Percentiles rank a stretch among this genome's conserved stretches.
These are phyloP conservation scores for Quercus dentata DNA, from an alignment of 306 rosid genomes.

Conservation along the genomic window DNA sequence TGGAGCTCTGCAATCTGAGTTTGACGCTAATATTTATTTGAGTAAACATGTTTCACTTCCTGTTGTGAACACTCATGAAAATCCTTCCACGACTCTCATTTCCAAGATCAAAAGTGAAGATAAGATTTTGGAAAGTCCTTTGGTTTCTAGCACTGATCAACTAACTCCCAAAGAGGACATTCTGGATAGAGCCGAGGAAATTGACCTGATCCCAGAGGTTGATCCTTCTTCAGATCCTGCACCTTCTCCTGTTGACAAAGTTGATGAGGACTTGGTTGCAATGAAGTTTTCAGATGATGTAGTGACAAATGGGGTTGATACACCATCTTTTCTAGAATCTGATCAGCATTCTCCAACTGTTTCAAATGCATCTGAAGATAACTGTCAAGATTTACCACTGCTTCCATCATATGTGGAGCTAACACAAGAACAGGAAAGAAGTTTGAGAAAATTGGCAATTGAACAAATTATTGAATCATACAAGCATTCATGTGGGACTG, in stretches of 20 bases:
- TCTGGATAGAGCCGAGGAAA: conserved; percentile 52
- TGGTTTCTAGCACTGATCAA: conserved; percentile 40
- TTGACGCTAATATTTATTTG: conserved; percentile 47
- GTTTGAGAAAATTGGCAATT: conserved; percentile 62
- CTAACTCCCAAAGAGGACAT: conserved; percentile 37
- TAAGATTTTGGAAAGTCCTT: conserved; percentile 40
- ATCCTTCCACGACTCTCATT: conserved; percentile 35
- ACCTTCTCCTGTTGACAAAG: conserved; percentile 36
- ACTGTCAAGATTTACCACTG: conserved; percentile 70
- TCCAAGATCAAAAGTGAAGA: conserved; percentile 48
- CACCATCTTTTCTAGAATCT: conserved; percentile 49
- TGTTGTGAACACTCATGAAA: conserved; percentile 33
- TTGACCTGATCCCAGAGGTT: conserved; percentile 28
- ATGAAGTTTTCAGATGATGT: conserved; percentile 39
- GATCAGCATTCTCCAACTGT: conserved; percentile 58
- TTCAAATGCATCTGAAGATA: conserved; percentile 67
- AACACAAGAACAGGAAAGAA: conserved; percentile 63
- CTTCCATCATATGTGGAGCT: conserved; percentile 77
- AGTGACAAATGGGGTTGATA: conserved; percentile 45
- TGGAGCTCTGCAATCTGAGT: conserved; percentile 43
- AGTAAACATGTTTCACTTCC: conserved; percentile 50
- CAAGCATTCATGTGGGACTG: conserved; percentile 53
- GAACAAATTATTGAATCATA: conserved; percentile 67
- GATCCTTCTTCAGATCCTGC: conserved; percentile 41
- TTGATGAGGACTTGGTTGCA: conserved; percentile 48